Evolutionary conservation across 2,329 filamentous ascomycete genomes (phyloP).

Genomic region (Rachicladosporium sp.): DNA sequence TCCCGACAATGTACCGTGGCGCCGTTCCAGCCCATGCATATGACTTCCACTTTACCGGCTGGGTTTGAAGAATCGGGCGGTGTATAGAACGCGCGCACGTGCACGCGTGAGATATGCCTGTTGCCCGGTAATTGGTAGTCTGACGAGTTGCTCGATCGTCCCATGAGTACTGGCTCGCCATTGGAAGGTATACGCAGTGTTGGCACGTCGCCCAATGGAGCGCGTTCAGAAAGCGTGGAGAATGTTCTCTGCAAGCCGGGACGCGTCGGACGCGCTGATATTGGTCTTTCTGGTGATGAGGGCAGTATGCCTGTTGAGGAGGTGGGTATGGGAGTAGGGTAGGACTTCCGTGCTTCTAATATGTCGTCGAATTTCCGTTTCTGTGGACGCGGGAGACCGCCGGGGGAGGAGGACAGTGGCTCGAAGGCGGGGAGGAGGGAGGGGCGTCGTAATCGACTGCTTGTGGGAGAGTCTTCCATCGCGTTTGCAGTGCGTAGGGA

Average conservation of each 20-base stretch:
- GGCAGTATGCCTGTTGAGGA: slow-evolving; percentile 88
- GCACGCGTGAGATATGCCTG: slow-evolving; percentile 82
- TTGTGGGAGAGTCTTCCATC: slow-evolving; percentile 13
- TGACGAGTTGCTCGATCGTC: slow-evolving; percentile 88
- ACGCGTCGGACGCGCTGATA: slow-evolving; percentile 31
- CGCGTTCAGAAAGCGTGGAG: slow-evolving; percentile 61
- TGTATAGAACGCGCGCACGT: slow-evolving; percentile 78
- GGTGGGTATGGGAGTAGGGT: slow-evolving; percentile 87
- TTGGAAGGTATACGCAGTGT: slow-evolving; percentile 67
- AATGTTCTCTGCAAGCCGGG: slow-evolving; percentile 47
- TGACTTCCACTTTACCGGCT: slow-evolving; percentile 69
- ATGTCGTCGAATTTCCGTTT: slow-evolving; percentile 52
- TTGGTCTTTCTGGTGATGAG: slow-evolving; percentile 49
- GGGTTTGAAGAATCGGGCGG: slow-evolving; percentile 55
- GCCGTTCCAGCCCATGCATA: slow-evolving; percentile 93
- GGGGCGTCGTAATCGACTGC: slow-evolving; percentile 29
- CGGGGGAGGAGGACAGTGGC: slow-evolving; percentile 64
- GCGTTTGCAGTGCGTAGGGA: slow-evolving; percentile 5
- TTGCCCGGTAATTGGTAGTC: slow-evolving; percentile 89
- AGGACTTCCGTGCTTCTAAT: slow-evolving; percentile 47
- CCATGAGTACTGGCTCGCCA: slow-evolving; percentile 75
- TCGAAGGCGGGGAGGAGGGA: slow-evolving; percentile 69
- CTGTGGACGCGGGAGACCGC: slow-evolving; percentile 48
- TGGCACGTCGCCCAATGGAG: slow-evolving; percentile 73
- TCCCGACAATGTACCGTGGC: slow-evolving; percentile 86